phyloP scores from a whole-genome alignment of 140 eudicot species.

The Anethum foeniculum region DNA sequence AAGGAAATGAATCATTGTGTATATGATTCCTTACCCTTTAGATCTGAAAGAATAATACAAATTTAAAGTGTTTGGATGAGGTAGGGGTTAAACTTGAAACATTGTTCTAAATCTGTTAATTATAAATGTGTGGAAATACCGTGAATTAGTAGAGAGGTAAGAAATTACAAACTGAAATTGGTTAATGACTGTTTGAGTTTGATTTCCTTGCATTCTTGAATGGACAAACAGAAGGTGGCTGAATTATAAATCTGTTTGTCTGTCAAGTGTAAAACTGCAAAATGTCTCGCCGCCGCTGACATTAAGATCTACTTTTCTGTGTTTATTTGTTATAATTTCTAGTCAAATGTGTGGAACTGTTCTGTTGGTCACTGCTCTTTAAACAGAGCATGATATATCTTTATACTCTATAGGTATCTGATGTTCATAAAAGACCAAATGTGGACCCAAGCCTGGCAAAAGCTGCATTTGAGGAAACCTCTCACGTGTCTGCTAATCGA shows the following conservation, averaged over 20 bases:
- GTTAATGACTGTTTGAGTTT: background rate
- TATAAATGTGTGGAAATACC: background rate
- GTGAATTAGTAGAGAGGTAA: background rate
- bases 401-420: conserved; percentile 52
- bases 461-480: conserved; percentile 53
- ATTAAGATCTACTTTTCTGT: background rate
- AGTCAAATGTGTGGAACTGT: background rate
- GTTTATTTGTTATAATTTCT: background rate
- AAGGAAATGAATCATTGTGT: too few relatives aligned
- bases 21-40: background rate
- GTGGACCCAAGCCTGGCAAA: conserved; percentile 57
- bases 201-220: background rate
- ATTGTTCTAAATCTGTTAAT: background rate
- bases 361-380: conserved; percentile 8
- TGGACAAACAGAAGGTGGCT: background rate
- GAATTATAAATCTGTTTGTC: background rate
- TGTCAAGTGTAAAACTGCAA: background rate
- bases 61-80: background rate
- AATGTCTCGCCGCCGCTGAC: background rate
- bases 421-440: conserved; percentile 72
- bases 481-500: conserved; percentile 39
- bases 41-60: background rate
- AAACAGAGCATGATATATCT: conserved; percentile 10
- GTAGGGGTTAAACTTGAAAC: background rate
- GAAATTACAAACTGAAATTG: background rate